Conservation (phyloP, 2,329 filamentous ascomycete genomes). For the Ophiocordyceps sinensis region DNA sequence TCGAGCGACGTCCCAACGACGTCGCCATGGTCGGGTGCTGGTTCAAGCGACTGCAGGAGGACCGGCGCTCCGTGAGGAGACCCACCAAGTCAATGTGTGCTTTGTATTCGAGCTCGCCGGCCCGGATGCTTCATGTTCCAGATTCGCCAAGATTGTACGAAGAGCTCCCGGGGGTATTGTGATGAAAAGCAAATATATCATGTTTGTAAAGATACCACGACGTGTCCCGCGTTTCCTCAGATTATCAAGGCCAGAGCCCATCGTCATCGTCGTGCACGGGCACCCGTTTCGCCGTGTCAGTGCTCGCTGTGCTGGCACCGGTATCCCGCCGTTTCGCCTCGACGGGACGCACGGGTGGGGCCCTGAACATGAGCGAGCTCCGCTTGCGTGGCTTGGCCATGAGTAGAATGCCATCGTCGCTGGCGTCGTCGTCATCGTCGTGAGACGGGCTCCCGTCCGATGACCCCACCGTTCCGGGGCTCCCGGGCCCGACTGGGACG, state of each 20-base stretch:
- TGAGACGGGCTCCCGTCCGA: conserved; percentile 14
- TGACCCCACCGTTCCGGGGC: not conserved
- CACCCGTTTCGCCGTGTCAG: conserved; percentile 49
- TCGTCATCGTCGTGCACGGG: conserved; percentile 21
- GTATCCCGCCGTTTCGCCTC: conserved; percentile 39
- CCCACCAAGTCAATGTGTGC: no score
- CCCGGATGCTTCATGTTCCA: no score
- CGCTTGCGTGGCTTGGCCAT: conserved; percentile 40
- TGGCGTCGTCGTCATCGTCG: conserved; percentile 34
- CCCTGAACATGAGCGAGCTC: conserved; percentile 8
- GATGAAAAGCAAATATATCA: no score
- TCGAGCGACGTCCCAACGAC: no score
- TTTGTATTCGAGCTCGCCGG: no score
- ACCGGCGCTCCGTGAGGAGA: no score
- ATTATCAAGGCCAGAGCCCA: not conserved
- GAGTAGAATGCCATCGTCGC: conserved; percentile 38
- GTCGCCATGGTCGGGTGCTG: no score
- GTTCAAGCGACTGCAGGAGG: no score
- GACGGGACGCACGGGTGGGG: conserved; percentile 13
- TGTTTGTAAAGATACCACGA: no score
- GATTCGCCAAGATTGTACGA: no score
- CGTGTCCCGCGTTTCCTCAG: no score
- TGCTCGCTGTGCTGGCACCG: conserved; percentile 45
- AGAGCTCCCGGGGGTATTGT: no score
- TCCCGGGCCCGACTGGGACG: conserved; percentile 4